Evolutionary conservation across 805 yeast species (phyloP), one percentile per base, ranked within the genome.

Genomic region (Teunomyces stri): DNA sequence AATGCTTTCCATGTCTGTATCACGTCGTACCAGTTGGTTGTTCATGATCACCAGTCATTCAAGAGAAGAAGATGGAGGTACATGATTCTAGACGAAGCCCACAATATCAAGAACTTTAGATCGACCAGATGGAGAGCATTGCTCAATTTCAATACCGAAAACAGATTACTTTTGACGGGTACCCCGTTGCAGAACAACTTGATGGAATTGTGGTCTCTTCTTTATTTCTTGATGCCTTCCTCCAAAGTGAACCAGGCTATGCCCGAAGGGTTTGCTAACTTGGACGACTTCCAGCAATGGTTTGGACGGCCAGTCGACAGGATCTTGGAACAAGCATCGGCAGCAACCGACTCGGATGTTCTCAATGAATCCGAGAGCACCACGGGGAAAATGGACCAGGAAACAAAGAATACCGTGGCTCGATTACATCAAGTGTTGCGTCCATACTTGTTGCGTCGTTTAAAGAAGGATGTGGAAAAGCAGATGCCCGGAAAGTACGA

Each of bases 401-500:
- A 94, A 58, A 89, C 98, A 0, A 80, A 80, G 51, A 81, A 82
- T 51, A 91, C 97, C 0, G 96, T 94, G 27, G 74, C 87, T 10
- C 87, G 95, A 60, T 74, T 94, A 46, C 99, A 94, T 67, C 96
- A 89, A 63, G 96, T 94, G 16, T 71, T 94, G 55, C 80, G 99
- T 53, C 99, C 99, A 0, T 94, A 92, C 59, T 70, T 94, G 34
- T 71, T 94, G 50, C 82, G 99, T 64, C 82, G 99, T 54, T 77
- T 94, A 60, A 94, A 94, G 63, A 89, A 88, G 16, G 99, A 94
- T 66, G 99, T 94, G 11, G 99, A 94, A 59, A 90, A 92, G 60
- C 99, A 94, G 66, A 94, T 94, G 99, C 99, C 99, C 1, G 97
- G 87, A 0, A 94, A 94, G 61, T 88, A 90, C 64, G 99, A 94